phyloP scores from a whole-genome alignment of 2,329 filamentous ascomycete genomes.

The Colletotrichum tropicicola region DNA sequence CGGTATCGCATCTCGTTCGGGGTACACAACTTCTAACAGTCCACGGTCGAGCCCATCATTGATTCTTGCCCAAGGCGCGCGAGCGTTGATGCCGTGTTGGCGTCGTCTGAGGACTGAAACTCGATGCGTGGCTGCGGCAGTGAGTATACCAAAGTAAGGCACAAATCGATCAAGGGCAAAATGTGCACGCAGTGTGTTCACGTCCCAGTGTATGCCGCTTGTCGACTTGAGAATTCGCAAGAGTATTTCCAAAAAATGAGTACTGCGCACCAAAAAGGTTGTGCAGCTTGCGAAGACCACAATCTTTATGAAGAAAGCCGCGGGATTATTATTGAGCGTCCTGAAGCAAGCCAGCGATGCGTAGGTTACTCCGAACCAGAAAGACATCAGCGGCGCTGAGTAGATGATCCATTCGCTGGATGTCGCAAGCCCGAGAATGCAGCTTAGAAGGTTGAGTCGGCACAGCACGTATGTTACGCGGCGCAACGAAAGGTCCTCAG shows the following conservation, averaged over 20 bases:
- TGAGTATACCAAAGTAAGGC: conserved; percentile 64
- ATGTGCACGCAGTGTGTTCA: conserved; percentile 58
- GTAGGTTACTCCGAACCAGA: conserved; percentile 71
- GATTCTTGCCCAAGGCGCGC: conserved; percentile 2
- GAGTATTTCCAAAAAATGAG: conserved; percentile 12
- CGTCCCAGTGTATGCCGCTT: conserved; percentile 58
- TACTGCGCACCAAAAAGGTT: conserved; percentile 18
- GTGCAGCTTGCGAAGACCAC: conserved; percentile 49
- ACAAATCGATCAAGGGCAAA: conserved; percentile 62
- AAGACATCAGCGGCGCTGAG: conserved; percentile 66
- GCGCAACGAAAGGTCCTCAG: conserved; percentile 63
- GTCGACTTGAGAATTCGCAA: conserved; percentile 12
- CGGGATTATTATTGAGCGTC: conserved; percentile 50
- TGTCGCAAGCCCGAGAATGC: conserved; percentile 63
- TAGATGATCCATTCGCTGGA: conserved; percentile 60
- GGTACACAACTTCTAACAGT: conserved; percentile 18
- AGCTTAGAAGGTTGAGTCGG: conserved; percentile 65
- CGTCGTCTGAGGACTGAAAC: conserved; percentile 27
- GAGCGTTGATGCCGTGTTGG: conserved; percentile 16
- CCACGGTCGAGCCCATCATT: conserved; percentile 23
- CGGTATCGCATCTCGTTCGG: conserved; percentile 24
- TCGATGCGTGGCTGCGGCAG: conserved; percentile 51
- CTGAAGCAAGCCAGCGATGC: conserved; percentile 54
- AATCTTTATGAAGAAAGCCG: conserved; percentile 57
- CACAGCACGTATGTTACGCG: conserved; percentile 58